Evolutionary conservation across 2,329 filamentous ascomycete genomes (phyloP), one percentile per base, ranked within the genome.

Genomic region (Thielaviopsis ethacetica): DNA sequence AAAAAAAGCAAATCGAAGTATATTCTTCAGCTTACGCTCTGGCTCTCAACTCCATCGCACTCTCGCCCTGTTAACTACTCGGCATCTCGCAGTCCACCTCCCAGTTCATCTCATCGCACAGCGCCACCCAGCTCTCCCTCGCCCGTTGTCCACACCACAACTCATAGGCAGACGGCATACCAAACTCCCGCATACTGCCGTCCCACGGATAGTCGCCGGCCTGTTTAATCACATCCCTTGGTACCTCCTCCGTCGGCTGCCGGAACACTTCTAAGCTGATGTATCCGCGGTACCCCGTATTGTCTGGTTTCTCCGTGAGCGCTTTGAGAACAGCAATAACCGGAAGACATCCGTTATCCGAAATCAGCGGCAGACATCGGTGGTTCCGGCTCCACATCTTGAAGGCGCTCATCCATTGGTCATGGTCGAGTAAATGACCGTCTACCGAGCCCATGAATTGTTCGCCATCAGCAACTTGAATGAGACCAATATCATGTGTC

Each of bases 291-390:
- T 62, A 62, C 19, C 59, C 61, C 27, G 61, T 19, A 17, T 27
- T 49, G 10, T 56, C 60, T 2, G 60, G 34, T 13, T 10, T 19
- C n/a, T 34, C 47, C 5, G 57, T 58, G 12, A 65, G 63, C 5
- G 67, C 65, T 63, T 71, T 67, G n/a, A 72, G 63, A 1, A 66
- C 62, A 4, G 64, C 63, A 5, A 69, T 56, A 6, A 68, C 59
- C 3, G 66, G 67, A 49, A 74, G 64, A 44, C 67, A 65, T 3
- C 62, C 63, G 17, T 61, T 27, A 41, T 64, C 61, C n/a, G 17
- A 19, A 6, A 21, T 21, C 63, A 55, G 3, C 63, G 65, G 50
- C 64, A 65, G 22, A 62, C 44, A 50, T 21, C 64, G 59, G 26
- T 59, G 56, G 34, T 62, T 63, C 17, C 63, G 61, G 47, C 62